These are phyloP conservation scores for Wickerhamomyces bovis DNA, from an alignment of 805 yeast genomes.

Conservation along the genomic window DNA sequence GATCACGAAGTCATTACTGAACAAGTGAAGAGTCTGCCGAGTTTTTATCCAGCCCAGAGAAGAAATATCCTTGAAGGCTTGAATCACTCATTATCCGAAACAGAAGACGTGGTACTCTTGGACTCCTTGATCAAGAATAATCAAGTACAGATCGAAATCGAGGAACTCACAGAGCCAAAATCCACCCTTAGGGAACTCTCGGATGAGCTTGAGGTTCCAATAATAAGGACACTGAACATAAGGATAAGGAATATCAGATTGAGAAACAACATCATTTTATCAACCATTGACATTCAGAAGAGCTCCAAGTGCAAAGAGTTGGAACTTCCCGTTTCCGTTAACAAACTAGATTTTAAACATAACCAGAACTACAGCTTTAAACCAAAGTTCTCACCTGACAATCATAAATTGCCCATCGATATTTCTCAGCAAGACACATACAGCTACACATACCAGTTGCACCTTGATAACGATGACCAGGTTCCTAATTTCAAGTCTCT, in stretches of 20 bases:
- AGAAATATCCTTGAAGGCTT: conserved; percentile 18
- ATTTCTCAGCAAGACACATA: conserved; percentile 23
- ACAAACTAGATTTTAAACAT: conserved; percentile 16
- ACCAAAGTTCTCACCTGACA: conserved; percentile 7
- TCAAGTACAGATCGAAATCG: conserved; percentile 1
- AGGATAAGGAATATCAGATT: conserved; percentile 42
- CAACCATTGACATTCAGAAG: conserved; percentile 42
- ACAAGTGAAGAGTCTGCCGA: neutral
- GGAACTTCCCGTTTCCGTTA: conserved; percentile 12
- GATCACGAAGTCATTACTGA: neutral
- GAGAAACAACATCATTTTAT: conserved; percentile 40
- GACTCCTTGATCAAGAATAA: conserved; percentile 16
- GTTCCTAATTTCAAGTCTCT: conserved; percentile 9
- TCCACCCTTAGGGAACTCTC: neutral
- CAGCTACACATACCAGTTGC: conserved; percentile 23
- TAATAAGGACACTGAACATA: conserved; percentile 36
- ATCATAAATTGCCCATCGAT: conserved; percentile 20
- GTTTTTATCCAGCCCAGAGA: conserved; percentile 14
- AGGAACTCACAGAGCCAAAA: neutral
- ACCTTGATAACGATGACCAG: conserved; percentile 8
- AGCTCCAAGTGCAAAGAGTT: conserved; percentile 32
- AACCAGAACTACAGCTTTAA: conserved; percentile 12
- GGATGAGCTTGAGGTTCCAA: conserved; percentile 17
- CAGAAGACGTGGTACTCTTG: conserved; percentile 7
- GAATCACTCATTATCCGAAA: conserved; percentile 5